phyloP scores from a whole-genome alignment of 2,329 filamentous ascomycete genomes.

The Aspergillus quadrilineatus region DNA sequence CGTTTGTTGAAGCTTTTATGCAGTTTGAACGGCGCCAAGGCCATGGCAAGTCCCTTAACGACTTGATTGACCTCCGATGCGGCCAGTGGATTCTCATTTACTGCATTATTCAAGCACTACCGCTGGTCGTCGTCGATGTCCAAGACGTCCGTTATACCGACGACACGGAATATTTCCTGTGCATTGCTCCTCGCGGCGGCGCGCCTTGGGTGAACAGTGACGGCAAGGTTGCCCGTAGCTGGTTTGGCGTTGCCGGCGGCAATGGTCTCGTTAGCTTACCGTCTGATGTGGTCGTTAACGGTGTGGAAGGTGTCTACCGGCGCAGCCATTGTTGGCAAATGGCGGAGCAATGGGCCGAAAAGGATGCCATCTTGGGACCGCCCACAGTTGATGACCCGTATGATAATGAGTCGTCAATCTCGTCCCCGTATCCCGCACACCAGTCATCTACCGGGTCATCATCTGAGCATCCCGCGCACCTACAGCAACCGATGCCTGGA shows the following conservation, averaged over 20 bases:
- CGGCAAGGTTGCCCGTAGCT: constrained; percentile 44
- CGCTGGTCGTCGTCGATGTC: constrained; percentile 51
- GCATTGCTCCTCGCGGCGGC: constrained; percentile 49
- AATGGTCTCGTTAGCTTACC: constrained; percentile 62
- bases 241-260: constrained; percentile 61
- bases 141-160: constrained; percentile 46
- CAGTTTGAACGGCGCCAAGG: constrained; percentile 47
- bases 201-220: constrained; percentile 51
- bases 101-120: constrained; percentile 50
- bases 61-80: constrained; percentile 48
- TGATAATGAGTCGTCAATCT: constrained; percentile 39
- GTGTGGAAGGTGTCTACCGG: constrained; percentile 66
- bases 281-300: constrained; percentile 63
- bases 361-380: constrained; percentile 35
- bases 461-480: constrained; percentile 26
- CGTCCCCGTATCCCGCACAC: constrained; percentile 38
- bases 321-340: constrained; percentile 68
- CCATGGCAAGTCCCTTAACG: constrained; percentile 45
- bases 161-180: constrained; percentile 52
- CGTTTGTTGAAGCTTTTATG: constrained; percentile 50
- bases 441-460: constrained; percentile 40
- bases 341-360: constrained; percentile 60
- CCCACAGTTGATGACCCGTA: constrained; percentile 37
- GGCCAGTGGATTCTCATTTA: constrained; percentile 55
- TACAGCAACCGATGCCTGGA: constrained; percentile 23